Evolutionary conservation across 2,329 filamentous ascomycete genomes (phyloP).

Genomic region (Hypoxylon sp.): DNA sequence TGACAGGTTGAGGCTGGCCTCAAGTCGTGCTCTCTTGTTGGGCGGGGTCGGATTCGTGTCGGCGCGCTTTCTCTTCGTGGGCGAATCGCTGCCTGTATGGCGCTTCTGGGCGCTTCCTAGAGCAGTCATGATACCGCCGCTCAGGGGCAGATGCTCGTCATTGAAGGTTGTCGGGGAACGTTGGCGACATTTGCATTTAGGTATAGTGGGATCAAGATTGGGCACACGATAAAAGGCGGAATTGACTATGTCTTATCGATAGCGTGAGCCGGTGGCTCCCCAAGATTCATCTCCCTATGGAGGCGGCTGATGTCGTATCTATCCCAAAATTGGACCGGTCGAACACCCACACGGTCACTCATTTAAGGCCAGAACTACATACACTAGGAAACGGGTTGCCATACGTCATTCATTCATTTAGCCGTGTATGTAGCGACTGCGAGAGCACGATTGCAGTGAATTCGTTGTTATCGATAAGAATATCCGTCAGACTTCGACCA

Average conservation of each 20-base stretch:
- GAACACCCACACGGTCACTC: no score
- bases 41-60: constrained; percentile 34
- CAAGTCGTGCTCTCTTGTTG: constrained; percentile 47
- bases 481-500: background rate
- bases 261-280: background rate
- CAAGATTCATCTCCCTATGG: no score
- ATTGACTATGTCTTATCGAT: constrained; percentile 30
- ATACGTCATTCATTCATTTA: constrained; percentile 12
- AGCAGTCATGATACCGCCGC: constrained; percentile 36
- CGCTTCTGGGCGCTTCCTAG: constrained; percentile 10
- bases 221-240: constrained; percentile 6
- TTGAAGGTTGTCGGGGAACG: constrained; percentile 15
- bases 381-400: background rate
- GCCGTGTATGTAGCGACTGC: no score
- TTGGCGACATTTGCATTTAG: constrained; percentile 19
- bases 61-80: constrained; percentile 49
- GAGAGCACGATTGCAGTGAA: no score
- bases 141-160: constrained; percentile 14
- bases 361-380: no score
- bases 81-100: constrained; percentile 1
- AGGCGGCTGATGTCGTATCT: background rate
- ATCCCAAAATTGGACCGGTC: no score
- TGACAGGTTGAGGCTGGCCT: constrained; percentile 46
- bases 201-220: constrained; percentile 6
- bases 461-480: constrained; percentile 25